Base-by-base conservation (phyloP, 2,329 filamentous ascomycete genomes). In the Xylariomycetidae sp. region DNA sequence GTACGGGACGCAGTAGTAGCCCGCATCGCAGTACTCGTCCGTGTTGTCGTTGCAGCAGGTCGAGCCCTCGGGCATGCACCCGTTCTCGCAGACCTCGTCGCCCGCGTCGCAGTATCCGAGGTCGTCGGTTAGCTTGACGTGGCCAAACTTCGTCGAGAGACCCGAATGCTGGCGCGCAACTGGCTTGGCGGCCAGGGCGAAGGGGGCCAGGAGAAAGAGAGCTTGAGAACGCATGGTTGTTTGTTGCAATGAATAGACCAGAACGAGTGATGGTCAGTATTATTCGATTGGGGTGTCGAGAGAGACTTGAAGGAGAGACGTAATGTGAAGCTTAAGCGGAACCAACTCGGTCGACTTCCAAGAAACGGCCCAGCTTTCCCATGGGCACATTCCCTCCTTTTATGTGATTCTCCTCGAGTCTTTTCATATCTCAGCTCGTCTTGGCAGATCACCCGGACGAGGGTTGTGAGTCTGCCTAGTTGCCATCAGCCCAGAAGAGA, bases 21-120 rank as follows among this genome's bases (percentile, higher is more conserved):
- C 44, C 3, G 23, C 22, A 5, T 25, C 19, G 23, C 49, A 52
- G 24, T 49, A 49, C 25, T 46, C 45, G 32, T 44, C 40, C 8
- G 45, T 48, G 26, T 40, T 41, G 29, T 50, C 48, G 10, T 46
- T 40, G 26, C 49, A 52, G 31, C 49, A 52, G 15, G 35, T 34
- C 15, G 29, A 34, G 8, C 32, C 31, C 3, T 24, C 7, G 4
- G 32, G 38, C 41, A 50, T 50, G 25, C 48, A 52, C 6, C 38
- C 39, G 18, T 30, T 34, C 33, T 52, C 49, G 17, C 49, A 52
- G 4, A 6, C 24, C 13, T 36, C 31, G 8, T 40, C 33, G 4
- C 48, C 48, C 8, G 15, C 9, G 4, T 13, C 29, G 23, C 48
- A 51, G 14, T 40, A 46, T 4, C 34, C 42, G 2, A 46, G 25